phyloP scores from a whole-genome alignment of 768 basidiomycete species.

The Termitomyces sp. region DNA sequence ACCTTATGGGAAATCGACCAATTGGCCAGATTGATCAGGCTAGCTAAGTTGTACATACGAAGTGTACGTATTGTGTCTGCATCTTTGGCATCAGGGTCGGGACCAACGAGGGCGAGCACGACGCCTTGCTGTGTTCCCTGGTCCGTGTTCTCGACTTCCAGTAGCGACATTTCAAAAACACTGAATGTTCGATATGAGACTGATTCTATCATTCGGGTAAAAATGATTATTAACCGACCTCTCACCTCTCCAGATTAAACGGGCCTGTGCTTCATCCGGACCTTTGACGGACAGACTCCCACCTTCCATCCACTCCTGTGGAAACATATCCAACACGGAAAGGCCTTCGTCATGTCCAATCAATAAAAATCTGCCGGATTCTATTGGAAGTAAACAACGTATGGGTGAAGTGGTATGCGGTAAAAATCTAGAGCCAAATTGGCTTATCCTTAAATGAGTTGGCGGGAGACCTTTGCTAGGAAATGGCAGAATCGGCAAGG shows the following conservation, averaged over 20 bases:
- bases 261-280: constrained; percentile 65
- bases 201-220: background rate
- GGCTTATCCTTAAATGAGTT: constrained; percentile 61
- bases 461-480: constrained; percentile 49
- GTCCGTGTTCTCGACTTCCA: constrained; percentile 59
- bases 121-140: constrained; percentile 61
- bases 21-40: constrained; percentile 67
- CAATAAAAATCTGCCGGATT: constrained; percentile 59
- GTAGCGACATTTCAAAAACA: constrained; percentile 70
- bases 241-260: constrained; percentile 73
- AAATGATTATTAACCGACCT: constrained; percentile 37
- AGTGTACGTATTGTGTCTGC: constrained; percentile 50
- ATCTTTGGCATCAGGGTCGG: constrained; percentile 49
- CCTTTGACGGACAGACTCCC: constrained; percentile 46
- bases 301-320: constrained; percentile 58
- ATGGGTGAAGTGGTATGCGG: constrained; percentile 76
- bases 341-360: constrained; percentile 78
- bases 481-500: constrained; percentile 35
- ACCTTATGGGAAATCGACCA: constrained; percentile 72
- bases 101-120: constrained; percentile 69
- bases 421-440: constrained; percentile 82
- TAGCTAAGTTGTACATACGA: constrained; percentile 81
- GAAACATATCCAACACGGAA: constrained; percentile 80
- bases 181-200: constrained; percentile 27
- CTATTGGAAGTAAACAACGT: constrained; percentile 66